Evolutionary conservation across 805 yeast genomes (phyloP).

Genomic region (Debaryomyces tyrocola): DNA sequence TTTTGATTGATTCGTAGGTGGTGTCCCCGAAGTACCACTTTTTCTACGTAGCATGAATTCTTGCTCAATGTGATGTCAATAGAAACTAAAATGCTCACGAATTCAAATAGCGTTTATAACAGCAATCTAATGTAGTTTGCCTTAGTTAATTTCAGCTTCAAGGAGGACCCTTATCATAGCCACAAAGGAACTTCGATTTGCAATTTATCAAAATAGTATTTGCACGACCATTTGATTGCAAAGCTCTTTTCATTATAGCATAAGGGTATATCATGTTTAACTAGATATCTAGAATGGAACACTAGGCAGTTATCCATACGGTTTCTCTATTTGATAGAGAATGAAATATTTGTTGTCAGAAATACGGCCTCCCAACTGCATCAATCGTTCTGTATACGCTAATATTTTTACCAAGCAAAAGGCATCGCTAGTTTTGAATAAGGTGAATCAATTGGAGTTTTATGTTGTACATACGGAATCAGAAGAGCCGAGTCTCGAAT

Average conservation of each 20-base stretch:
- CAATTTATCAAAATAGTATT: neutral
- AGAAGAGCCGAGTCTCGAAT: neutral
- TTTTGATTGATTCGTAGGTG: neutral
- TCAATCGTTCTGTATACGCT: conserved; percentile 12
- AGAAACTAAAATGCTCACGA: neutral
- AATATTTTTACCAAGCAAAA: conserved; percentile 3
- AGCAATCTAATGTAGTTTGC: too few relatives aligned
- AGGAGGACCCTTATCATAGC: conserved; percentile 1
- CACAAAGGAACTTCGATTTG: neutral
- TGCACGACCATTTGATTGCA: neutral
- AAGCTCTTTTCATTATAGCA: neutral
- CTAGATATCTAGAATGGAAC: too few relatives aligned
- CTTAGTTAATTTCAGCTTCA: neutral
- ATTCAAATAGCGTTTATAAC: too few relatives aligned
- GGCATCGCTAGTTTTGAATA: conserved; percentile 12
- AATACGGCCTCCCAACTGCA: conserved; percentile 14
- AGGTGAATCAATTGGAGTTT: conserved; percentile 14
- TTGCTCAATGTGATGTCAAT: neutral
- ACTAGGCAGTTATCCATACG: neutral
- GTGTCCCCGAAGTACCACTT: neutral
- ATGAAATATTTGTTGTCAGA: conserved; percentile 20
- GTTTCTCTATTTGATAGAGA: neutral
- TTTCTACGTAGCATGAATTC: neutral
- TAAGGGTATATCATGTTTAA: too few relatives aligned
- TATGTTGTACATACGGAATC: conserved; percentile 3